phyloP scores from a whole-genome alignment of 345 rosid species.

The Gynandropsis gynandra region DNA sequence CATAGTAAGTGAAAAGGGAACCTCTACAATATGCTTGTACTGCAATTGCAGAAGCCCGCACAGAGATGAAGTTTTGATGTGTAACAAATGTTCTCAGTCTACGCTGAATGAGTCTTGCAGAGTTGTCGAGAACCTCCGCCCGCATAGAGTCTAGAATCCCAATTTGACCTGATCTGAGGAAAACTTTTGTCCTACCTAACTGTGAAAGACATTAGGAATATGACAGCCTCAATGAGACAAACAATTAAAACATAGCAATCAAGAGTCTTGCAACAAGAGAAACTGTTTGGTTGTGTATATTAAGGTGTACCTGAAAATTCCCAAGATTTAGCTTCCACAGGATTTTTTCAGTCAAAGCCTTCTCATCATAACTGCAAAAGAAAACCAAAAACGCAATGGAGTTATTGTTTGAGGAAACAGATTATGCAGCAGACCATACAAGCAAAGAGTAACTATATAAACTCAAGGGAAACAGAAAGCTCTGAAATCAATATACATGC shows the following conservation, averaged over 20 bases:
- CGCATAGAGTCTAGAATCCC: conserved; percentile 77
- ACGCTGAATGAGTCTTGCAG: conserved; percentile 73
- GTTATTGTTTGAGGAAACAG: conserved; percentile 9
- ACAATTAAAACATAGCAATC: background rate
- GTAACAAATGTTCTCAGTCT: conserved; percentile 53
- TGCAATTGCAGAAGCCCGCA: conserved; percentile 48
- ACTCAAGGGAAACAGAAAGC: conserved; percentile 11
- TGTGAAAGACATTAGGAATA: conserved; percentile 31
- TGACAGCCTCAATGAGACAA: conserved; percentile 11
- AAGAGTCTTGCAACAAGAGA: conserved; percentile 2
- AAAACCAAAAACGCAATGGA: background rate
- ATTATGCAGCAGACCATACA: conserved; percentile 16
- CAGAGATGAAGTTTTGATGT: conserved; percentile 44
- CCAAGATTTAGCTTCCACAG: conserved; percentile 60
- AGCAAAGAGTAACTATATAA: conserved; percentile 11
- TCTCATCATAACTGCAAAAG: conserved; percentile 67
- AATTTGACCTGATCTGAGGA: conserved; percentile 96
- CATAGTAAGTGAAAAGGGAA: conserved; percentile 24
- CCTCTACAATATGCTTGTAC: conserved; percentile 92
- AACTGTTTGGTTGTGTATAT: conserved; percentile 6
- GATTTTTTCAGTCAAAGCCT: conserved; percentile 62
- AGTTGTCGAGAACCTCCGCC: conserved; percentile 76
- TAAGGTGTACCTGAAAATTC: conserved; percentile 72
- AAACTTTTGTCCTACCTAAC: conserved; percentile 94
- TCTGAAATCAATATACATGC: background rate